Conservation (phyloP, 2,329 filamentous ascomycete species). For the Botrytis fabae region DNA sequence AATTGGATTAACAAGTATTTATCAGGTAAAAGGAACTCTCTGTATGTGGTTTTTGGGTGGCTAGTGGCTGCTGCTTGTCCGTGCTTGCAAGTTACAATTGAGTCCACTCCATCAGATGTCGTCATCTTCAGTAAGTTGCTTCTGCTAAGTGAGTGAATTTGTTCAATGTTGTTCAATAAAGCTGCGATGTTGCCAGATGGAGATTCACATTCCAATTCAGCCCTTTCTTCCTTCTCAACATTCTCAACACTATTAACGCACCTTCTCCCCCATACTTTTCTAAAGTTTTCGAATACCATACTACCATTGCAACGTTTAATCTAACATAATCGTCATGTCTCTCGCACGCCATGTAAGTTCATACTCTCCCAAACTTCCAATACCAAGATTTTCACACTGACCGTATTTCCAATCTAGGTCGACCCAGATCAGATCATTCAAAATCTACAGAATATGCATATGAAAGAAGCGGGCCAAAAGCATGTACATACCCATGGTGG, state of each 20-base stretch:
- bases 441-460: constrained; percentile 49
- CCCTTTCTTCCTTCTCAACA: background rate
- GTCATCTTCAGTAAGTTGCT: background rate
- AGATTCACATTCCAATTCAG: background rate
- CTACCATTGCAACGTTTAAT: background rate
- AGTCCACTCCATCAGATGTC: background rate
- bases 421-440: constrained; percentile 57
- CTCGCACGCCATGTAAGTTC: constrained; percentile 50
- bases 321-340: constrained; percentile 44
- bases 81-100: background rate
- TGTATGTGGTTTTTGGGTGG: background rate
- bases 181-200: background rate
- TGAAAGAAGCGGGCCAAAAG: constrained; percentile 42
- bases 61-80: background rate
- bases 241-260: background rate
- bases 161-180: background rate
- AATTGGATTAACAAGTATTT: background rate
- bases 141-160: background rate
- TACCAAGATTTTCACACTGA: background rate
- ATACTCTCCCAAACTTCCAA: background rate
- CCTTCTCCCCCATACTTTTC: background rate
- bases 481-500: constrained; percentile 45
- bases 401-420: constrained; percentile 43
- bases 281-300: background rate
- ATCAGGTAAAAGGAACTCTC: constrained; percentile 11